These are phyloP conservation scores for Stagonosporopsis cucurbitacearum DNA, from an alignment of 2,329 filamentous ascomycete species.

Conservation along the genomic window DNA sequence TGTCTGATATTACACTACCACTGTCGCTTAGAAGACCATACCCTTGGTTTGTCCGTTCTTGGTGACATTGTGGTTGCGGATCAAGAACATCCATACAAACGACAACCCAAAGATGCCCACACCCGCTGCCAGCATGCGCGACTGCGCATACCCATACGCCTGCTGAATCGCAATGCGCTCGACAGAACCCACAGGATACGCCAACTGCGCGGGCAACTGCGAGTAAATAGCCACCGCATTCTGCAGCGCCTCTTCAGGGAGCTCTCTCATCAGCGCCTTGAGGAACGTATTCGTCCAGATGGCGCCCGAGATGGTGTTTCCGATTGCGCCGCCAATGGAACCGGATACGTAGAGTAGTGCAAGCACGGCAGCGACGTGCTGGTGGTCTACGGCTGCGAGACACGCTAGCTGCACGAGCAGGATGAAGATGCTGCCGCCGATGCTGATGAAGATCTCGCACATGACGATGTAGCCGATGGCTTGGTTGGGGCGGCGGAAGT, in stretches of 20 bases:
- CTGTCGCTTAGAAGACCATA: neutral
- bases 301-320: conserved; percentile 64
- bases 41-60: conserved; percentile 14
- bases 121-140: conserved; percentile 19
- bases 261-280: conserved; percentile 46
- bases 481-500: conserved; percentile 46
- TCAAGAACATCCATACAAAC: conserved; percentile 28
- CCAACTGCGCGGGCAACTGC: conserved; percentile 60
- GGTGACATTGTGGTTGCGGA: conserved; percentile 28
- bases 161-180: conserved; percentile 51
- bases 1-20: no score
- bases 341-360: conserved; percentile 65
- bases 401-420: conserved; percentile 57
- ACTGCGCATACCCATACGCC: conserved; percentile 32
- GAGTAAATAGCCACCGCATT: conserved; percentile 55
- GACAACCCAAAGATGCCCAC: conserved; percentile 34
- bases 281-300: conserved; percentile 64
- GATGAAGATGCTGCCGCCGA: conserved; percentile 62
- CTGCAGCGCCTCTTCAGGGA: conserved; percentile 51
- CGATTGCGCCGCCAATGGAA: conserved; percentile 65
- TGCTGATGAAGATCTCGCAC: conserved; percentile 22
- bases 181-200: conserved; percentile 57
- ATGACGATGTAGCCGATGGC: conserved; percentile 15
- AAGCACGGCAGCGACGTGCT: conserved; percentile 66
- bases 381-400: conserved; percentile 56